These are phyloP conservation scores for Auricularia cornea DNA, from an alignment of 768 basidiomycete species.

Conservation along the genomic window DNA sequence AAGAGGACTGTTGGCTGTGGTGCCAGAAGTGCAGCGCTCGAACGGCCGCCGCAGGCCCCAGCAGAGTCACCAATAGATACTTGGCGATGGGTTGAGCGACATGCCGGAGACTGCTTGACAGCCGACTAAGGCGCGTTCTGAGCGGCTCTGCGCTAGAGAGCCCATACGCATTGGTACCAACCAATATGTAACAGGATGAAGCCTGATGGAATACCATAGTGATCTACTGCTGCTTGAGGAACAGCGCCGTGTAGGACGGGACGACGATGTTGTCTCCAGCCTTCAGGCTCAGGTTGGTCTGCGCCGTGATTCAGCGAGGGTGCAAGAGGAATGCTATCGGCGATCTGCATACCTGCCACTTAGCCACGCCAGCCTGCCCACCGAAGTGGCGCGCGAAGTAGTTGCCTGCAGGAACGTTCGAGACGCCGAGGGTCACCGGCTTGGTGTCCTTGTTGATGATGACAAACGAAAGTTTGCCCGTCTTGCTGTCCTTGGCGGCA, in stretches of 20 bases:
- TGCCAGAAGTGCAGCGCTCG: too few relatives aligned
- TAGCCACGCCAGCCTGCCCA: slow-evolving; percentile 42
- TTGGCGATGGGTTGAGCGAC: too few relatives aligned
- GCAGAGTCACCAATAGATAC: too few relatives aligned
- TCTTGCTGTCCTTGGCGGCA: slow-evolving; percentile 29
- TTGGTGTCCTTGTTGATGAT: slow-evolving; percentile 44
- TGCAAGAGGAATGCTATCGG: background rate
- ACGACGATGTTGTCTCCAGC: slow-evolving; percentile 27
- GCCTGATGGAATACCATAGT: background rate
- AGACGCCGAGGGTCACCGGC: slow-evolving; percentile 33
- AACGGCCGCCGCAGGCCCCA: too few relatives aligned
- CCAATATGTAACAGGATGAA: background rate
- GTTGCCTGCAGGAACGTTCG: slow-evolving; percentile 37
- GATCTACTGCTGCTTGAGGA: slow-evolving; percentile 21
- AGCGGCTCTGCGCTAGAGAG: too few relatives aligned
- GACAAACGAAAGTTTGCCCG: slow-evolving; percentile 34
- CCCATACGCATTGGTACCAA: background rate
- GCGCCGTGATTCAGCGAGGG: background rate
- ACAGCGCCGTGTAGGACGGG: slow-evolving; percentile 28
- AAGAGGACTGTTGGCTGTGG: too few relatives aligned
- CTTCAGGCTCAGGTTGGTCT: slow-evolving; percentile 25
- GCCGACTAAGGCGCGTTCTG: too few relatives aligned
- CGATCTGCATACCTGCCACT: slow-evolving; percentile 39
- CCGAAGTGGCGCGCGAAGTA: slow-evolving; percentile 53
- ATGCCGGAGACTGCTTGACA: too few relatives aligned